phyloP scores from a whole-genome alignment of 2,329 filamentous ascomycete genomes.

The Metarhizium guizhouense region DNA sequence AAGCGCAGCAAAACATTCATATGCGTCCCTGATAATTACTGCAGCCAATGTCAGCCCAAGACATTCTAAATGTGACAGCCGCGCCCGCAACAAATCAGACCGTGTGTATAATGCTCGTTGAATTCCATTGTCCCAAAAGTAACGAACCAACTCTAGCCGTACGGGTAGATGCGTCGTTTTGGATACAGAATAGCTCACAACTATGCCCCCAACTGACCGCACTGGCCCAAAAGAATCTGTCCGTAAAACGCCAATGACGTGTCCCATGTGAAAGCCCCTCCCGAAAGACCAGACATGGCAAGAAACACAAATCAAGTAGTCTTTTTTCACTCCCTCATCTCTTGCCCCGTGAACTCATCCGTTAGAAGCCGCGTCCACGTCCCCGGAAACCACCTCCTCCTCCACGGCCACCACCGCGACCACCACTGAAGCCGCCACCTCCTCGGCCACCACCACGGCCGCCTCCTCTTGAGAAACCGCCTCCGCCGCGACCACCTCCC shows the following conservation, averaged over 20 bases:
- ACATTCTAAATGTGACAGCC: too few relatives aligned
- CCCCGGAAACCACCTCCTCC: constrained; percentile 18
- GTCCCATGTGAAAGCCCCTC: not conserved
- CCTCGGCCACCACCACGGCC: constrained; percentile 13
- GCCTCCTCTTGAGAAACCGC: constrained; percentile 24
- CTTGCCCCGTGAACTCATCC: constrained; percentile 1
- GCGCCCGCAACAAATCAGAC: not conserved
- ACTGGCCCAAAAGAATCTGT: constrained; percentile 4
- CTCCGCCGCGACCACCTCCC: constrained; percentile 28
- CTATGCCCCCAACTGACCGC: constrained; percentile 1
- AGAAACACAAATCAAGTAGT: not conserved
- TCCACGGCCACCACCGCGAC: constrained; percentile 12
- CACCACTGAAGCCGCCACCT: constrained; percentile 10
- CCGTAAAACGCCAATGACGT: constrained; percentile 5
- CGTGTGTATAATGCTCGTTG: not conserved
- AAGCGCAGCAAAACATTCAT: too few relatives aligned
- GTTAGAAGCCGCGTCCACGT: constrained; percentile 24
- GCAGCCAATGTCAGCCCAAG: too few relatives aligned
- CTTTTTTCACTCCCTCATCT: not conserved
- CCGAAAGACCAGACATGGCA: constrained; percentile 4
- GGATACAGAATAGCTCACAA: not conserved
- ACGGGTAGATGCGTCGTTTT: constrained; percentile 1
- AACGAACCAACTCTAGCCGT: not conserved
- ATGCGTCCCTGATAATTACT: too few relatives aligned
- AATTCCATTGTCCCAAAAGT: constrained; percentile 5